A percentile compares a stretch with the other conserved stretches of the same genome.
Evolutionary conservation across 805 yeast genomes (phyloP).

Genomic region (Candida qinlingensis): DNA sequence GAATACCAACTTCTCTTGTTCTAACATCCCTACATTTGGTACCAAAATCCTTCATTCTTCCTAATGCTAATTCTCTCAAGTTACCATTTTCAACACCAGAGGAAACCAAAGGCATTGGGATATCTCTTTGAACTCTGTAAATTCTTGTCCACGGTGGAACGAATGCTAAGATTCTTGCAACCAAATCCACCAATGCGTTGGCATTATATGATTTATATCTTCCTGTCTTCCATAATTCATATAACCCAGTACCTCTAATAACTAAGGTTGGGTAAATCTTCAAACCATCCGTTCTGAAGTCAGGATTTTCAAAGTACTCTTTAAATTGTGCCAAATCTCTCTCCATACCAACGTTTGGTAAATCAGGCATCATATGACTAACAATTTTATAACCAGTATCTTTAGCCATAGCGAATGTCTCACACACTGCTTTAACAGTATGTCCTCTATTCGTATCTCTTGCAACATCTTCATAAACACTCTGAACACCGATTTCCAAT

Average conservation of each 20-base stretch:
- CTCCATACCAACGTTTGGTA: slow-evolving; percentile 98
- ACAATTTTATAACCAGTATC: slow-evolving; percentile 98
- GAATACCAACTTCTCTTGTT: slow-evolving; percentile 97
- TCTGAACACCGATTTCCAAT: slow-evolving; percentile 94
- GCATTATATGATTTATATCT: slow-evolving; percentile 92
- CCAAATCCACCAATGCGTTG: slow-evolving; percentile 86
- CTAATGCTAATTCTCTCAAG: slow-evolving; percentile 88
- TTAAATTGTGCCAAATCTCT: slow-evolving; percentile 93
- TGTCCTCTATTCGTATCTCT: slow-evolving; percentile 98
- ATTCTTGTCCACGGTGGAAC: slow-evolving; percentile 99
- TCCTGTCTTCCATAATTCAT: slow-evolving; percentile 96
- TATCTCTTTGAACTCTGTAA: slow-evolving; percentile 96
- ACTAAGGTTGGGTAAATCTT: slow-evolving; percentile 95
- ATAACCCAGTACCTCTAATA: slow-evolving; percentile 94
- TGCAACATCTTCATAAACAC: slow-evolving; percentile 97
- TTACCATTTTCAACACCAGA: slow-evolving; percentile 98
- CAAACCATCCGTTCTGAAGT: slow-evolving; percentile 92
- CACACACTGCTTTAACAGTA: slow-evolving; percentile 92
- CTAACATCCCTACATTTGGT: slow-evolving; percentile 94
- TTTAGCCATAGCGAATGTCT: slow-evolving; percentile 92
- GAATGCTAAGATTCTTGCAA: slow-evolving; percentile 90
- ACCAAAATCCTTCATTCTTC: slow-evolving; percentile 97
- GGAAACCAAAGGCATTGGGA: slow-evolving; percentile 97
- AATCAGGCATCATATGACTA: slow-evolving; percentile 99
- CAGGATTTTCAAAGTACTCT: slow-evolving; percentile 96